Percentiles rank a stretch among this genome's conserved stretches.
Conservation (phyloP, 805 yeast species). For the Lachancea sp. region DNA sequence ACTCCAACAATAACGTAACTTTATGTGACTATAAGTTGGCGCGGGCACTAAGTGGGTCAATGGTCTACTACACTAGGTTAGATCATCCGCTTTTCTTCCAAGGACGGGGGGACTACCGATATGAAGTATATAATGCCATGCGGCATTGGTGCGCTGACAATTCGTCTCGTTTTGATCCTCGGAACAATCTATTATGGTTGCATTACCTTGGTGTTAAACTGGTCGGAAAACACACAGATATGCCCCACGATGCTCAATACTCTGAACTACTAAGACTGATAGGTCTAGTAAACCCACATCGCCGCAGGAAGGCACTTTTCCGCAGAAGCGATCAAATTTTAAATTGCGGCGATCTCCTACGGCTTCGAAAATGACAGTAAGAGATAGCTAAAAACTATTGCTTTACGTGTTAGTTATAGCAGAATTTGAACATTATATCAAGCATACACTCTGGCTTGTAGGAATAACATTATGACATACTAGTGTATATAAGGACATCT, state of each 20-base stretch:
- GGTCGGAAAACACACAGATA: not conserved
- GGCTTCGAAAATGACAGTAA: constrained; percentile 2
- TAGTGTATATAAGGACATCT: not conserved
- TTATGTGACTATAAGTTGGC: constrained; percentile 55
- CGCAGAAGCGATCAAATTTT: constrained; percentile 7
- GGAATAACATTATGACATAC: not conserved
- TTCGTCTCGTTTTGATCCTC: constrained; percentile 30
- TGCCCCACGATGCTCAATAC: constrained; percentile 5
- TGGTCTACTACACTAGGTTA: constrained; percentile 45
- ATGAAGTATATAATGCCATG: constrained; percentile 56
- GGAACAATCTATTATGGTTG: constrained; percentile 58
- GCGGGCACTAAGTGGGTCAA: constrained; percentile 35
- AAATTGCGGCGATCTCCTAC: constrained; percentile 6
- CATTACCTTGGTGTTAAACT: constrained; percentile 48
- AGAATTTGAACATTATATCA: too few relatives aligned
- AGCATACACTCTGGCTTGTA: too few relatives aligned
- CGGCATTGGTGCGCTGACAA: constrained; percentile 29
- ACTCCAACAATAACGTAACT: constrained; percentile 37
- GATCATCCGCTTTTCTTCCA: constrained; percentile 58
- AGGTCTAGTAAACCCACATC: constrained; percentile 5
- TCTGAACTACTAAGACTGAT: constrained; percentile 5
- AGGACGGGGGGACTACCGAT: constrained; percentile 56
- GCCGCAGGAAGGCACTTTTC: constrained; percentile 6
- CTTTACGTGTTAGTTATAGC: not conserved
- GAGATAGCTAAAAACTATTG: not conserved